Percentiles rank a stretch among this genome's conserved stretches.
phyloP scores from a whole-genome alignment of 495 filamentous ascomycete species.

The Xylaria venustula region DNA sequence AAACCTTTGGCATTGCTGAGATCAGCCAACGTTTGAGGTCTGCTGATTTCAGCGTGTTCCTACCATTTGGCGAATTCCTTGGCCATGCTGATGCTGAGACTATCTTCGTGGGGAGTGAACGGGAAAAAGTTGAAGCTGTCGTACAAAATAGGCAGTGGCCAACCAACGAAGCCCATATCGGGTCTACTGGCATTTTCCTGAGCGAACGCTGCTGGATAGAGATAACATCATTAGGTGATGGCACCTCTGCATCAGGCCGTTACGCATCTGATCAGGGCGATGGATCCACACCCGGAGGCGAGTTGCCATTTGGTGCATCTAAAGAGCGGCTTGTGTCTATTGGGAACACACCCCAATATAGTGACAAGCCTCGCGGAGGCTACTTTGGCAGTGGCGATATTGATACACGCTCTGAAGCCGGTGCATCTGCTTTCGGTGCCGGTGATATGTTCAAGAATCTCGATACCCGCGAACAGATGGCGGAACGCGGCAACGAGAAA shows the following conservation, averaged over 20 bases:
- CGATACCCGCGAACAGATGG: constrained; percentile 91
- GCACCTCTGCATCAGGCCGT: constrained; percentile 50
- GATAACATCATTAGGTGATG: constrained; percentile 73
- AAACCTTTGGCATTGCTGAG: constrained; percentile 94
- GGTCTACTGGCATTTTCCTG: constrained; percentile 90
- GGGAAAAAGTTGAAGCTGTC: constrained; percentile 85
- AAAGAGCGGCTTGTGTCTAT: constrained; percentile 65
- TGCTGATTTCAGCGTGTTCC: constrained; percentile 92
- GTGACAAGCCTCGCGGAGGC: constrained; percentile 69
- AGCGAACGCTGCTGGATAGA: constrained; percentile 95
- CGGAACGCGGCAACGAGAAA: constrained; percentile 90
- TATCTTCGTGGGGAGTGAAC: constrained; percentile 84
- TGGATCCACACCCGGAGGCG: constrained; percentile 30
- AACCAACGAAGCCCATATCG: constrained; percentile 83
- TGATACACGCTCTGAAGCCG: constrained; percentile 86
- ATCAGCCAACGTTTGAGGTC: constrained; percentile 90
- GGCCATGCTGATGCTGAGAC: constrained; percentile 81
- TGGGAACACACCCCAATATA: constrained; percentile 61
- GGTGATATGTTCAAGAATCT: constrained; percentile 98
- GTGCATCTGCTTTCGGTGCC: constrained; percentile 79
- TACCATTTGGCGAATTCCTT: constrained; percentile 94
- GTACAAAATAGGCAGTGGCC: constrained; percentile 90
- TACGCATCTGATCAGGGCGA: constrained; percentile 50
- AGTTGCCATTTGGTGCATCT: constrained; percentile 58
- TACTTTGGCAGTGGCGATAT: constrained; percentile 84